Conservation (phyloP, 169 alveolate species). For the Neospora caninum region DNA sequence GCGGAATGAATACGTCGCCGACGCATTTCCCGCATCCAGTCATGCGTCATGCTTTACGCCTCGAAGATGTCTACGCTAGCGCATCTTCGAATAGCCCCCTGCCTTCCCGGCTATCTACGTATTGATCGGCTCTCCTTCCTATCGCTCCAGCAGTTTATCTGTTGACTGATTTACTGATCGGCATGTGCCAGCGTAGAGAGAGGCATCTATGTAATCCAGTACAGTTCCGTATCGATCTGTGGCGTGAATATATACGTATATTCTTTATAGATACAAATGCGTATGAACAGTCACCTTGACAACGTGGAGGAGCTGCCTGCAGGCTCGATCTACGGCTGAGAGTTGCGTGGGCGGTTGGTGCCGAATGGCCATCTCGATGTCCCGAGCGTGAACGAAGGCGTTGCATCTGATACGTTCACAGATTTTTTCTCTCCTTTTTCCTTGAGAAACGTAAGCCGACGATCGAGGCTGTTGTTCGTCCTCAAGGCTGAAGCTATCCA, state of each 20-base stretch:
- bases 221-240: too few relatives aligned
- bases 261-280: not conserved
- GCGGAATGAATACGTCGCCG: too few relatives aligned
- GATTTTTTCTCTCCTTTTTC: not conserved
- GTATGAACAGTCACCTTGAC: not conserved
- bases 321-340: not conserved
- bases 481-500: not conserved
- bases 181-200: too few relatives aligned
- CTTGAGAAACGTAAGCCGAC: not conserved
- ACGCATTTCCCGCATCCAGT: too few relatives aligned
- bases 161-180: too few relatives aligned
- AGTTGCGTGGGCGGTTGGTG: not conserved
- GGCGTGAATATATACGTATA: not conserved
- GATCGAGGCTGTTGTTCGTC: not conserved
- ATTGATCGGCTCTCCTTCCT: too few relatives aligned
- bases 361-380: conserved; percentile 7
- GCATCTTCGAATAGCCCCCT: too few relatives aligned
- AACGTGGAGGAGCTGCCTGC: not conserved
- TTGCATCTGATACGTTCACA: conserved; percentile 15
- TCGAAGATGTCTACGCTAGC: too few relatives aligned
- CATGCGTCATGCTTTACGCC: too few relatives aligned
- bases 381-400: conserved; percentile 20
- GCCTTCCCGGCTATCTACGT: too few relatives aligned
- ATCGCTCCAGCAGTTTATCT: too few relatives aligned
- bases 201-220: too few relatives aligned